These are phyloP conservation scores for Aspergillus sclerotialis DNA, from an alignment of 2,329 filamentous ascomycete species.

Conservation along the genomic window DNA sequence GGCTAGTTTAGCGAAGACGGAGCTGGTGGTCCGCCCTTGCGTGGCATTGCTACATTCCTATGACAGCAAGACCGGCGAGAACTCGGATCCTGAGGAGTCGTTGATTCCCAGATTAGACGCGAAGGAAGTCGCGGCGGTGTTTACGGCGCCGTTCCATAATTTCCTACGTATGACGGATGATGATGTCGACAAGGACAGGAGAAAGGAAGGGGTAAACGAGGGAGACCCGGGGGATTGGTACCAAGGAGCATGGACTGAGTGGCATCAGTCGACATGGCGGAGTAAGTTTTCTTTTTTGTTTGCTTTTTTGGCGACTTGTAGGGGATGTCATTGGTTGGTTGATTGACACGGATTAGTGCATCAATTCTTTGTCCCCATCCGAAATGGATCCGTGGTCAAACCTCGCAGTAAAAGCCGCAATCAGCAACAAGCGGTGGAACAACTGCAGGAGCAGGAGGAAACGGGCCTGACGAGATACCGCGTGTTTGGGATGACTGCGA, in stretches of 20 bases:
- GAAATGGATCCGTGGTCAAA: conserved; percentile 61
- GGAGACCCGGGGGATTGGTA: conserved; percentile 64
- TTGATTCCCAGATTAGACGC: conserved; percentile 78
- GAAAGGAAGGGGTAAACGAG: no score
- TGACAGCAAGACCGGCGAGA: conserved; percentile 34
- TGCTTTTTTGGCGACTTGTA: not conserved
- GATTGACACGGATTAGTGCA: no score
- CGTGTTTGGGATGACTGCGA: conserved; percentile 92
- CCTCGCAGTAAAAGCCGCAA: conserved; percentile 39
- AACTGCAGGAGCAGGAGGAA: conserved; percentile 43
- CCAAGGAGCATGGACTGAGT: conserved; percentile 71
- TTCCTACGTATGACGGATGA: conserved; percentile 63
- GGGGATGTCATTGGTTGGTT: not conserved
- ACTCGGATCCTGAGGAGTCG: conserved; percentile 56
- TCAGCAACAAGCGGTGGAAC: conserved; percentile 33
- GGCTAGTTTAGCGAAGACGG: conserved; percentile 64
- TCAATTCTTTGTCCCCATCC: conserved; percentile 83
- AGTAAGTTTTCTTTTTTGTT: conserved; percentile 29
- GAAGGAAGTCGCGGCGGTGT: conserved; percentile 87
- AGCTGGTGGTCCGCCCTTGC: conserved; percentile 67
- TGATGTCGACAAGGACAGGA: conserved; percentile 29
- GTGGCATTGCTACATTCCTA: conserved; percentile 69
- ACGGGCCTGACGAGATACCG: conserved; percentile 56
- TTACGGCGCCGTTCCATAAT: conserved; percentile 80
- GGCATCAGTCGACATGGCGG: conserved; percentile 70